Base-by-base conservation (phyloP, 1,284 basidiomycete species). In the Takashimella tepidaria region DNA sequence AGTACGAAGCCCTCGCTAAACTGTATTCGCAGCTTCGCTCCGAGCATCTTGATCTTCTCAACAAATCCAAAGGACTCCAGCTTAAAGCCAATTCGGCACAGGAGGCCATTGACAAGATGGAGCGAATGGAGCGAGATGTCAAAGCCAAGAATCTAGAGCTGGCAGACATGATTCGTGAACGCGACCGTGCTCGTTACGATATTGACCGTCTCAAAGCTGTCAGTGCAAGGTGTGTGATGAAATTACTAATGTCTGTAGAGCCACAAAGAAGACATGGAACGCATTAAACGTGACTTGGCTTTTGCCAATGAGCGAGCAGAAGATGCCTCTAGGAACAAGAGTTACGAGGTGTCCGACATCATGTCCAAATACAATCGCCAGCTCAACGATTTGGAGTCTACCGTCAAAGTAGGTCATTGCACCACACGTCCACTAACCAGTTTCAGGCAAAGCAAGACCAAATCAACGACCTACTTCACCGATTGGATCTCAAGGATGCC, bases 221-320 rank as follows among this genome's bases (percentile, higher is more conserved):
- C 50, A 59, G 78, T 73, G 1, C 1, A 25, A 37, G 11, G 16
- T 31, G 20, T 37, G 8, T 37, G 31, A 37, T 8, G 31, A 37
- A 37, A 44, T 50, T 52, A 37, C 57, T 52, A 31, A 42, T 47
- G 21, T 11, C 16, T 48, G 19, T 60, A 80, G 78, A 86, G 84
- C 52, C 92, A 98, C 72, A 96, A 93, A 73, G 96, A 99, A 59
- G 96, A 98, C 70, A 76, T 92, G 31, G 96, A 98, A 61, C 86
- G 96, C 16, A 72, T 98, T 47, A 89, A 89, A 64, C 85, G 96
- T 41, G 96, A 99, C 67, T 81, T 98, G 55, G 83, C 83, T 70
- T 98, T 98, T 72, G 92, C 96, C n/a, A 96, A 97, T 68, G 96
- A 98, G 78, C 85, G 95, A 22, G 93, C 92, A 1, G 93, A 98